phyloP scores from a whole-genome alignment of 257 asterid genomes.

The Solanum lycopersicoides region DNA sequence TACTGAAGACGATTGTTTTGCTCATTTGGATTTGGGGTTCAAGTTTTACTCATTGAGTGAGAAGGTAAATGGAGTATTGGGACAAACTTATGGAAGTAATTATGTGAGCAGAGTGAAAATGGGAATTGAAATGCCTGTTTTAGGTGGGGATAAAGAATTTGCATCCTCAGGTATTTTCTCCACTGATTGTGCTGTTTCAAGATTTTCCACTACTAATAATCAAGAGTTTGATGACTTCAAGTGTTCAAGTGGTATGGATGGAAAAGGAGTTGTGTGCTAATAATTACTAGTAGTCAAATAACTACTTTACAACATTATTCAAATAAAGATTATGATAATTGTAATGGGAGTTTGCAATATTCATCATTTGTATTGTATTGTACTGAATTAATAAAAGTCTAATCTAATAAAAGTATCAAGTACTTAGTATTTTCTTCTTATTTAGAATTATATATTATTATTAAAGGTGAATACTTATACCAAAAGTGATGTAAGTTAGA shows the following conservation, averaged over 20 bases:
- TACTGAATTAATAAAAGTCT: not conserved
- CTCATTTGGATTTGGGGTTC: conserved; percentile 78
- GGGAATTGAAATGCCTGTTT: conserved; percentile 77
- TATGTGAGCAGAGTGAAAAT: conserved; percentile 64
- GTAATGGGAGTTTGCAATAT: not conserved
- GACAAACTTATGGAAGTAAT: conserved; percentile 56
- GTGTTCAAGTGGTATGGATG: conserved; percentile 47
- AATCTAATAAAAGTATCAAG: too few relatives aligned
- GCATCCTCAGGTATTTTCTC: conserved; percentile 49
- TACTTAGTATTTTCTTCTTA: too few relatives aligned
- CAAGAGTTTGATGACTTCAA: conserved; percentile 15
- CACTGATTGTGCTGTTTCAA: conserved; percentile 57
- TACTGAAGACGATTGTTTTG: conserved; percentile 62
- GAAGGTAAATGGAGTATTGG: conserved; percentile 59
- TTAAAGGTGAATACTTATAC: not conserved
- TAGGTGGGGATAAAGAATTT: conserved; percentile 65
- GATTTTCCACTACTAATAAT: conserved; percentile 3
- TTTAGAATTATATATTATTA: too few relatives aligned
- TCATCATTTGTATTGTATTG: not conserved
- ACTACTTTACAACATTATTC: not conserved
- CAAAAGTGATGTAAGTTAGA: not conserved
- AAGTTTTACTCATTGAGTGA: conserved; percentile 60
- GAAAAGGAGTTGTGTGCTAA: conserved; percentile 62
- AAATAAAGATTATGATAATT: not conserved
- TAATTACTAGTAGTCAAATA: too few relatives aligned